Evolutionary conservation across 345 rosid genomes (phyloP), one percentile per base, ranked within the genome.

Genomic region (Eucalyptus cloeziana): DNA sequence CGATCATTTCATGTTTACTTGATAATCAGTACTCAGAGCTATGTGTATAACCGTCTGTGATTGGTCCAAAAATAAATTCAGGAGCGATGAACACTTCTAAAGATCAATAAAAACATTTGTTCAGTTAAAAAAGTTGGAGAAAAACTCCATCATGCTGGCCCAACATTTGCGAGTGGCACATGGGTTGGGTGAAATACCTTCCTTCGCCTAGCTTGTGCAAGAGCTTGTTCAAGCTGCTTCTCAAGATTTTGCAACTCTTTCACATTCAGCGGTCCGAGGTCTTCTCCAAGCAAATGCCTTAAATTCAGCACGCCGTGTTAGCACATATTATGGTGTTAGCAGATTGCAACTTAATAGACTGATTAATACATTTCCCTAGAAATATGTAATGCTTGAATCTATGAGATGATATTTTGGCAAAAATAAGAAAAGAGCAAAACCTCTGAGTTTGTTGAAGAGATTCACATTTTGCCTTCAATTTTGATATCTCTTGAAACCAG

Each of bases 231-330:
- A 44, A 97, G 97, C 87, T 97, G 97, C 87, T 94, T 96, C 95
- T 97, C 99, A 44, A 97, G 95, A 87, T 93, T 92, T 89, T 93
- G 95, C 31, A 97, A 92, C 91, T 97, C 96, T 89, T 95, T 97
- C 86, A 96, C 94, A 76, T 89, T 95, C 90, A 97, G 89, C 7
- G 96, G 95, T 81, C 96, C 97, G 87, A 97, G 96, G 92, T 97
- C 96, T 91, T 96, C 98, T 91, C 99, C 99, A 86, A 97, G 98
- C 95, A 97, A 94, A 93, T 95, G 94, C 96, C 99, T 69, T 69
- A 16, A 49, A 69, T 31, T 69, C 80, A 69, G 80, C 4, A 33
- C 43, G 16, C 43, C 80, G 94, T 83, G 12, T 49, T 62, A 8
- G 89, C 87, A 69, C 80, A 16, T 33, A 69, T 31, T 69, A 69